Evolutionary conservation across 805 yeast species (phyloP).

Genomic region (Ogataea corticis): DNA sequence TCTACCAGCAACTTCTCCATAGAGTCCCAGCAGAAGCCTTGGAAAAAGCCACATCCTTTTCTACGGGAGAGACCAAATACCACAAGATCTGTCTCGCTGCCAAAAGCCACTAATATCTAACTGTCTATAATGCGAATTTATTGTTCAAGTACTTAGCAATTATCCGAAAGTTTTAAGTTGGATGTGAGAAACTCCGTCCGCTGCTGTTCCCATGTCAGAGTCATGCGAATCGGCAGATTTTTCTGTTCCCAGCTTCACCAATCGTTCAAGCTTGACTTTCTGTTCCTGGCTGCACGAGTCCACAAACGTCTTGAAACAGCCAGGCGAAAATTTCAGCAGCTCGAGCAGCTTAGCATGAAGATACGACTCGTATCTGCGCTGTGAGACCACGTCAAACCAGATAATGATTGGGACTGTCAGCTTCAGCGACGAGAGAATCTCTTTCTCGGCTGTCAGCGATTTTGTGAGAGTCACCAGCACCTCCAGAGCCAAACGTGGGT

Average conservation of each 20-base stretch:
- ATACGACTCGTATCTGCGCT: conserved; percentile 35
- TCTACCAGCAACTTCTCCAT: neutral
- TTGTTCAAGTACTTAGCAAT: neutral
- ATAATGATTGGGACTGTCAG: conserved; percentile 32
- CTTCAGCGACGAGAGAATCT: conserved; percentile 31
- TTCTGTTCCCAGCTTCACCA: conserved; percentile 40
- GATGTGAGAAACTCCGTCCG: conserved; percentile 39
- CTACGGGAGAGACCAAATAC: conserved; percentile 19
- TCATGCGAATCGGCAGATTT: conserved; percentile 8
- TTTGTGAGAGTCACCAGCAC: conserved; percentile 48
- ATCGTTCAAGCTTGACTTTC: conserved; percentile 40
- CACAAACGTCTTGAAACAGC: conserved; percentile 50
- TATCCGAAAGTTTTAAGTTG: conserved; percentile 51
- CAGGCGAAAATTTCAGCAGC: conserved; percentile 46
- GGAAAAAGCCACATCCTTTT: conserved; percentile 7
- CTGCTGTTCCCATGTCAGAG: conserved; percentile 11
- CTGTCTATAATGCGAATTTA: neutral
- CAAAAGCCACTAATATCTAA: conserved; percentile 1
- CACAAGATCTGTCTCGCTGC: conserved; percentile 26
- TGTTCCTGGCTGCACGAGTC: conserved; percentile 41
- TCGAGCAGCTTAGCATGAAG: conserved; percentile 48
- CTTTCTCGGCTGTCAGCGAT: conserved; percentile 34
- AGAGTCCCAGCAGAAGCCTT: conserved; percentile 6
- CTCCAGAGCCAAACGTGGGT: conserved; percentile 47
- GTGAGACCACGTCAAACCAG: conserved; percentile 32